Evolutionary conservation across 495 filamentous ascomycete species (phyloP), one percentile per base, ranked within the genome.

Genomic region (Aspergillus ellipticus): DNA sequence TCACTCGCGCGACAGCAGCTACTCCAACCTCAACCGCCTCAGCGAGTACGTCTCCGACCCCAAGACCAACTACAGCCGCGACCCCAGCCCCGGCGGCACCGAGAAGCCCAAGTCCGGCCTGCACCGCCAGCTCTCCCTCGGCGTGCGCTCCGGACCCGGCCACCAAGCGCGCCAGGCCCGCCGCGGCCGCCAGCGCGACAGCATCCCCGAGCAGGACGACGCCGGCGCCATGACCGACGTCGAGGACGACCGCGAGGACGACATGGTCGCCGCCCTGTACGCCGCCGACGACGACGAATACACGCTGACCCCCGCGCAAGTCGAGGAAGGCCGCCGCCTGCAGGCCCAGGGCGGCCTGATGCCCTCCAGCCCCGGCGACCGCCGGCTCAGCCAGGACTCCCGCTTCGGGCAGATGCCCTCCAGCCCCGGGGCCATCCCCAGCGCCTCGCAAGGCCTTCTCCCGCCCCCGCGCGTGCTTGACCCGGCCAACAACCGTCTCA

Each of bases 11-110:
- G 74, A 51, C 74, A 84, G 73, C 61, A 84, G 53, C 62, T 85
- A 55, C 69, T 75, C 53, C 74, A 83, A 67, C 81, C 81, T 65
- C 76, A 77, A 62, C 68, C 62, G 59, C 66, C 81, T 53, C 70
- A 59, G 75, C 69, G 54, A 59, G 68, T 61, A 71, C 69, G 78
- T 54, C 73, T 51, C 77, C 59, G 62, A 75, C 63, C 70, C 76
- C 68, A 68, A 70, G 60, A 64, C 74, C 64, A 58, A 77, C 29
- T 73, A 77, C 64, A 75, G 73, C 54, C 59, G 65, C n/a, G 70
- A 77, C 20, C 62, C 68, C 4, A 74, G 68, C 53, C 67, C 69
- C 7, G 62, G 61, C 5, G 56, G 16, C 1, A 66, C 71, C 20
- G 57, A 56, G 7, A 58, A 68, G 54, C 67, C 70, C 1, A 66